Evolutionary conservation across 352 stramenopile genomes (phyloP).

Genomic region (Phytophthora pluvialis): DNA sequence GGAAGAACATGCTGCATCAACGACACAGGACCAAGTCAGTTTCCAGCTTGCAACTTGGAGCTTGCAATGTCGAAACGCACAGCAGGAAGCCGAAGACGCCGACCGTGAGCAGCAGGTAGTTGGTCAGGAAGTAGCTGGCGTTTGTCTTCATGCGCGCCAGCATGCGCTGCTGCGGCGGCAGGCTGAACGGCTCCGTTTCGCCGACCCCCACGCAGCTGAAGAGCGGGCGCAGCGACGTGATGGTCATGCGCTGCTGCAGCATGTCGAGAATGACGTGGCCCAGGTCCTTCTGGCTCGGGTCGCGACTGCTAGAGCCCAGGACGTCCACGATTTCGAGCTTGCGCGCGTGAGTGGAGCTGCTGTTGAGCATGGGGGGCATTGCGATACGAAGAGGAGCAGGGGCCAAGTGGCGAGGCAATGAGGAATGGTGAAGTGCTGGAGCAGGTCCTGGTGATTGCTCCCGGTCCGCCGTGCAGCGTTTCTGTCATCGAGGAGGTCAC

Average conservation of each 20-base stretch:
- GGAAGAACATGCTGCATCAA: slow-evolving; percentile 65
- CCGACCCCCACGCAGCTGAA: slow-evolving; percentile 70
- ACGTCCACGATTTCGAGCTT: slow-evolving; percentile 15
- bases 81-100: slow-evolving; percentile 70
- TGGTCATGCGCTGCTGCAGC: slow-evolving; percentile 49
- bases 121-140: slow-evolving; percentile 75
- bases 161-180: slow-evolving; percentile 56
- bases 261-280: slow-evolving; percentile 45
- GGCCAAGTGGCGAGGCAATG: not conserved
- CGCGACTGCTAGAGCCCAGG: slow-evolving; percentile 1
- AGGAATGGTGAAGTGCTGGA: slow-evolving; percentile 12
- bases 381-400: not conserved
- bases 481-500: slow-evolving; percentile 7
- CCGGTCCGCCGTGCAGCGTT: slow-evolving; percentile 20
- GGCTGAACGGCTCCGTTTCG: slow-evolving; percentile 64
- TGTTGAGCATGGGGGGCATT: slow-evolving; percentile 43
- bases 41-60: not conserved
- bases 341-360: slow-evolving; percentile 23
- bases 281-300: slow-evolving; percentile 23
- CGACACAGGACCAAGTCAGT: not conserved
- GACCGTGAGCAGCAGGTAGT: slow-evolving; percentile 70
- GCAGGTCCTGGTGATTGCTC: slow-evolving; percentile 19
- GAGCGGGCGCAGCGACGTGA: slow-evolving; percentile 61
- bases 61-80: slow-evolving; percentile 28
- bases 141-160: slow-evolving; percentile 69